Evolutionary conservation across 139 green algal species (phyloP).

Genomic region (Picochlorum sp.): DNA sequence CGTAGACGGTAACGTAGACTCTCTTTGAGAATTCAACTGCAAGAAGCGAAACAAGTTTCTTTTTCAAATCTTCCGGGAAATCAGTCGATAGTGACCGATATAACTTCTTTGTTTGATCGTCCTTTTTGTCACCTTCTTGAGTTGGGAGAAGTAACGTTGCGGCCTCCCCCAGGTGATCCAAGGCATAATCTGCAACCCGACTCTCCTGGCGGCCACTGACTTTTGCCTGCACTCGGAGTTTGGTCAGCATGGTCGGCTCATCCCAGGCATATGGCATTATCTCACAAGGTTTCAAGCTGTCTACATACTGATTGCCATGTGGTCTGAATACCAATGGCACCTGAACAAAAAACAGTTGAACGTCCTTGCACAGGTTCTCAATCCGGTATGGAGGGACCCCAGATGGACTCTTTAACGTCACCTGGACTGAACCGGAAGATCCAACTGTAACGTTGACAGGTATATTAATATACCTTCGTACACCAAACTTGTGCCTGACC

Average conservation of each 20-base stretch:
- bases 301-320: slow-evolving; percentile 16
- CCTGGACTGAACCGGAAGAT: slow-evolving; percentile 41
- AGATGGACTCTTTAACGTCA: slow-evolving; percentile 44
- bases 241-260: slow-evolving; percentile 49
- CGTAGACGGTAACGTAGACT: slow-evolving; percentile 73
- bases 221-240: slow-evolving; percentile 36
- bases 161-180: slow-evolving; percentile 38
- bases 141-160: slow-evolving; percentile 34
- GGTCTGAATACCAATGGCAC: slow-evolving; percentile 4
- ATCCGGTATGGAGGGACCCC: slow-evolving; percentile 63
- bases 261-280: slow-evolving; percentile 79
- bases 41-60: slow-evolving; percentile 38
- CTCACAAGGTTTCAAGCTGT: slow-evolving; percentile 26
- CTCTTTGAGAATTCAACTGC: slow-evolving; percentile 46
- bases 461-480: slow-evolving; percentile 59
- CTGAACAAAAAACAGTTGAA: slow-evolving; percentile 58
- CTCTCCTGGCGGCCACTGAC: slow-evolving; percentile 1
- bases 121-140: slow-evolving; percentile 6
- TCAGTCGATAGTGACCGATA: slow-evolving; percentile 19
- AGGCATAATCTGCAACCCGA: slow-evolving; percentile 21
- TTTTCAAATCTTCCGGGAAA: slow-evolving; percentile 35
- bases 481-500: slow-evolving; percentile 28
- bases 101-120: background rate
- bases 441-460: slow-evolving; percentile 77
- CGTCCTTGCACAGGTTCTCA: slow-evolving; percentile 64